These are phyloP conservation scores for Obelidium mucronatum DNA, from an alignment of 192 early-diverging fungal species.

Conservation along the genomic window DNA sequence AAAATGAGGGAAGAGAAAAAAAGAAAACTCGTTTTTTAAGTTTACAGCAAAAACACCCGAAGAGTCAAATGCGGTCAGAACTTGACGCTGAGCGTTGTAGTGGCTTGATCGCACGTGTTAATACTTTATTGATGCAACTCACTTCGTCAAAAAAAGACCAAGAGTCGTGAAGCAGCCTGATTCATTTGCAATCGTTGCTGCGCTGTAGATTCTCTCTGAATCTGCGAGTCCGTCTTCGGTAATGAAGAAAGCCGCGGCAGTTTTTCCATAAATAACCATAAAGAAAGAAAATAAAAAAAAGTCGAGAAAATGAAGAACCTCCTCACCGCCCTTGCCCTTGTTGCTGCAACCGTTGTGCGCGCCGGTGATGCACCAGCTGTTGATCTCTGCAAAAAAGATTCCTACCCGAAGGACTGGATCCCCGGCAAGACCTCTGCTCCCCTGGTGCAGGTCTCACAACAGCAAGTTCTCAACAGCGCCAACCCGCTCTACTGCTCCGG, in stretches of 20 bases:
- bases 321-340: not conserved
- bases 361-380: slow-evolving; percentile 3
- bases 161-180: not conserved
- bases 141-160: not conserved
- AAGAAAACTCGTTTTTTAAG: not conserved
- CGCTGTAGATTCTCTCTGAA: not conserved
- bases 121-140: too few relatives aligned
- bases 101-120: too few relatives aligned
- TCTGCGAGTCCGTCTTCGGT: not conserved
- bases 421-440: slow-evolving; percentile 17
- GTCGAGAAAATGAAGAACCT: not conserved
- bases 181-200: not conserved
- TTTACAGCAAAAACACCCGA: not conserved
- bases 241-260: too few relatives aligned
- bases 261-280: too few relatives aligned
- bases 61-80: too few relatives aligned
- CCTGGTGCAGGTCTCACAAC: slow-evolving; percentile 12
- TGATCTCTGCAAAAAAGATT: slow-evolving; percentile 19
- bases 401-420: slow-evolving; percentile 12
- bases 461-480: slow-evolving; percentile 22
- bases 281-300: slow-evolving; percentile 1
- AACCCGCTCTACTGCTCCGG: slow-evolving; percentile 27
- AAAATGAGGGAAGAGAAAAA: not conserved
- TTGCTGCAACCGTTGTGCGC: not conserved
- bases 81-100: too few relatives aligned